These are phyloP conservation scores for Clonostachys rosea DNA, from an alignment of 2,329 filamentous ascomycete genomes.

Conservation along the genomic window DNA sequence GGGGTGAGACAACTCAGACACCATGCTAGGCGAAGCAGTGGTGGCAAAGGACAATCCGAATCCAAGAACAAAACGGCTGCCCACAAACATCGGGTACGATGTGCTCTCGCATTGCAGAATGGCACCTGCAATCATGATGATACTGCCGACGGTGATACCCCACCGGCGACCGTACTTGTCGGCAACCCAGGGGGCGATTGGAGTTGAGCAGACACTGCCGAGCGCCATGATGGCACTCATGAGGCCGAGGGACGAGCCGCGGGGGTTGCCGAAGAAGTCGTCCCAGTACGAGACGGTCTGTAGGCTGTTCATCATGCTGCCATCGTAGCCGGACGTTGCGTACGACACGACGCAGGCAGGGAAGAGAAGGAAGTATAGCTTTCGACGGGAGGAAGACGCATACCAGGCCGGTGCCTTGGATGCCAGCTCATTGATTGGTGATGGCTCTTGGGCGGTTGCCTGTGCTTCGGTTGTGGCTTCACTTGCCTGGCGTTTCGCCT, in stretches of 20 bases:
- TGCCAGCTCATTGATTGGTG: conserved; percentile 18
- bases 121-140: conserved; percentile 22
- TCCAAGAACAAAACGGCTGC: conserved; percentile 46
- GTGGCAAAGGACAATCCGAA: conserved; percentile 48
- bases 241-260: conserved; percentile 19
- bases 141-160: conserved; percentile 20
- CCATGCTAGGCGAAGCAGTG: conserved; percentile 41
- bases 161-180: conserved; percentile 20
- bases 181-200: conserved; percentile 20
- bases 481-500: conserved; percentile 8
- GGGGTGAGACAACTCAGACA: conserved; percentile 47
- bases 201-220: conserved; percentile 32
- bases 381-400: conserved; percentile 16
- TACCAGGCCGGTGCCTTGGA: conserved; percentile 19
- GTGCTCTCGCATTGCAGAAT: conserved; percentile 20
- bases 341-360: conserved; percentile 25
- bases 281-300: conserved; percentile 36
- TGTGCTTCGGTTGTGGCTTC: background rate
- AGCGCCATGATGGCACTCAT: conserved; percentile 39
- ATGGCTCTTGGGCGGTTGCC: conserved; percentile 9
- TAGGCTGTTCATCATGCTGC: conserved; percentile 43
- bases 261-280: conserved; percentile 27
- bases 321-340: conserved; percentile 42
- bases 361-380: conserved; percentile 23
- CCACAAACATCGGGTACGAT: conserved; percentile 44